phyloP scores from a whole-genome alignment of 1,284 basidiomycete genomes.

The Apiotrichum domesticum region DNA sequence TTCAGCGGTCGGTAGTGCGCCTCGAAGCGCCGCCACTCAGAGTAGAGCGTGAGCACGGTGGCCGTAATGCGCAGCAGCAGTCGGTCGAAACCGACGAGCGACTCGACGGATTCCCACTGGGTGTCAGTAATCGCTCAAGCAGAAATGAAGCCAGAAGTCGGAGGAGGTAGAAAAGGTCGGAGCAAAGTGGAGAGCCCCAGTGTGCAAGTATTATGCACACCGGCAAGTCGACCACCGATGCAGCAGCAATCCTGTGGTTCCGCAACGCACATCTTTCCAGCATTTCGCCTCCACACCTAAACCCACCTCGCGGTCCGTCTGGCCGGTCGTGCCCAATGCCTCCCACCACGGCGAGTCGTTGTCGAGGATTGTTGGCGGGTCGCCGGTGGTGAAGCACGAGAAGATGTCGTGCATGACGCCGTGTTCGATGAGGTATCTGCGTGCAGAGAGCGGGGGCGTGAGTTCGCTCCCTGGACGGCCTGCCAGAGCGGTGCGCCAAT shows the following conservation, averaged over 20 bases:
- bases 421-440: constrained; percentile 29
- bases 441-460: constrained; percentile 2
- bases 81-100: constrained; percentile 27
- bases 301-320: constrained; percentile 16
- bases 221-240: too few relatives aligned
- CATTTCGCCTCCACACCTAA: too few relatives aligned
- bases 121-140: too few relatives aligned
- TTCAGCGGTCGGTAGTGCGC: constrained; percentile 17
- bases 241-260: too few relatives aligned
- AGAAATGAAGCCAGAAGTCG: too few relatives aligned
- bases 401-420: constrained; percentile 27
- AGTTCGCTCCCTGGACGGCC: neutral
- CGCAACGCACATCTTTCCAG: too few relatives aligned
- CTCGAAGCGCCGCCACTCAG: constrained; percentile 15
- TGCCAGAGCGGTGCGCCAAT: constrained; percentile 9
- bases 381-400: constrained; percentile 22
- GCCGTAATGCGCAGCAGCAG: constrained; percentile 20
- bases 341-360: constrained; percentile 31
- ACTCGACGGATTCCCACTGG: constrained; percentile 30
- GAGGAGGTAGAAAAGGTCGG: too few relatives aligned
- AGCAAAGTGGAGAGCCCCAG: too few relatives aligned
- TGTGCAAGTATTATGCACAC: too few relatives aligned
- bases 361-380: constrained; percentile 18
- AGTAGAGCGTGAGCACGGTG: constrained; percentile 10
- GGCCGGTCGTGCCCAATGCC: constrained; percentile 15